Evolutionary conservation across 176 grass and related monocot species (phyloP).

Genomic region (Melocanna baccifera): DNA sequence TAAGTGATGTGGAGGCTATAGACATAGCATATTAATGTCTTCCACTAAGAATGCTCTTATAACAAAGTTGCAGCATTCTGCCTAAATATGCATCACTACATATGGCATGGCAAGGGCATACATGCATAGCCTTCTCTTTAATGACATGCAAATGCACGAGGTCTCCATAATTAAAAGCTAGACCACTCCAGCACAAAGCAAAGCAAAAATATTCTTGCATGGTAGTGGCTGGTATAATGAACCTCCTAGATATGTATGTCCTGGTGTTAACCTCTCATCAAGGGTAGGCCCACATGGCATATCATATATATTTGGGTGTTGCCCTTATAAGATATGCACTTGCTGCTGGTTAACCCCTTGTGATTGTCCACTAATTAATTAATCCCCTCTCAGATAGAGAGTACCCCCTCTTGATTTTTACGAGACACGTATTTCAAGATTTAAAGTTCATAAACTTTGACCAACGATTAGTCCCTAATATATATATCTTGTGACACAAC

Average conservation of each 20-base stretch:
- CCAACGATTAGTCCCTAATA: no score
- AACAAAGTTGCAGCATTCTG: background rate
- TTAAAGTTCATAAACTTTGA: no score
- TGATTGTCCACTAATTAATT: conserved; percentile 34
- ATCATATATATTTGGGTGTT: background rate
- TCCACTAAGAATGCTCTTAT: no score
- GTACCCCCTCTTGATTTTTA: no score
- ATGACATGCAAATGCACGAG: conserved; percentile 17
- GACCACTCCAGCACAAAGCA: background rate
- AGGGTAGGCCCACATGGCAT: background rate
- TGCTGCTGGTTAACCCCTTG: background rate
- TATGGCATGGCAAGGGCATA: background rate
- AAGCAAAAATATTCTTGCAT: conserved; percentile 25
- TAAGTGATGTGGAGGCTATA: no score
- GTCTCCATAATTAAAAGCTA: conserved; percentile 20
- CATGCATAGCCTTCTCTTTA: background rate
- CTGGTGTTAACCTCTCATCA: conserved; percentile 17
- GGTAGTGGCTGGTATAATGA: background rate
- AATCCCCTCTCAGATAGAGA: background rate
- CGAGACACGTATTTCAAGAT: no score
- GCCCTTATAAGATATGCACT: conserved; percentile 30
- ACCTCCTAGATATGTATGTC: background rate
- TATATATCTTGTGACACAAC: no score
- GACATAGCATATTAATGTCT: no score
- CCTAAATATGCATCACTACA: background rate